Conservation (phyloP, 2,329 filamentous ascomycete species). For the Aureobasidium vineae region DNA sequence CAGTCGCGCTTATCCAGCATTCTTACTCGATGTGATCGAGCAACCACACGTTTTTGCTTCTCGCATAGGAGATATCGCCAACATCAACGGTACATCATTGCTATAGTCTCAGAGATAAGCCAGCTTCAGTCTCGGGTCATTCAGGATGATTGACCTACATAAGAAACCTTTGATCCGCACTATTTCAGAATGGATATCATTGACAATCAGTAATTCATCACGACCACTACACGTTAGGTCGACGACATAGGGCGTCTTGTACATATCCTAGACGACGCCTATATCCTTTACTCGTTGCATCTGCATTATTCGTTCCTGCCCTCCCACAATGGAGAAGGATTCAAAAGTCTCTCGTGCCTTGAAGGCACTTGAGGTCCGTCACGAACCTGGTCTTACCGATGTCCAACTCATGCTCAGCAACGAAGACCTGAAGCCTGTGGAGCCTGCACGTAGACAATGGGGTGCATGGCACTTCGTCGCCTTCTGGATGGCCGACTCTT, state of each 20-base stretch:
- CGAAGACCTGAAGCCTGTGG: conserved; percentile 59
- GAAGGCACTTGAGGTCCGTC: conserved; percentile 40
- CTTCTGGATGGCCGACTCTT: conserved; percentile 78
- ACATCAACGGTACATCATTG: conserved; percentile 18
- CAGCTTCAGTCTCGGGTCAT: conserved; percentile 4
- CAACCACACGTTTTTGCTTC: conserved; percentile 23
- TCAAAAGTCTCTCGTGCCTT: conserved; percentile 42
- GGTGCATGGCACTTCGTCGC: conserved; percentile 82
- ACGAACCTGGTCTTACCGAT: conserved; percentile 72
- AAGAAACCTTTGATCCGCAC: conserved; percentile 10
- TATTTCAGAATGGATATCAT: neutral
- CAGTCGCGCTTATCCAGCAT: conserved; percentile 1
- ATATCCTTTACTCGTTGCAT: neutral
- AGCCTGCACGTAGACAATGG: conserved; percentile 78
- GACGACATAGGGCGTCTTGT: conserved; percentile 28
- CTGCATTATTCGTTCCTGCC: too few relatives aligned
- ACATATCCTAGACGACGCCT: conserved; percentile 2
- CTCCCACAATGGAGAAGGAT: conserved; percentile 29
- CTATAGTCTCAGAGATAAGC: conserved; percentile 13
- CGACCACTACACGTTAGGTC: conserved; percentile 11
- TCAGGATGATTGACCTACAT: conserved; percentile 21
- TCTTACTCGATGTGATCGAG: conserved; percentile 25
- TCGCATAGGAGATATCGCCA: conserved; percentile 18
- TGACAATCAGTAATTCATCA: neutral
- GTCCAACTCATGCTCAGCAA: conserved; percentile 89